These are phyloP conservation scores for Ramularia collo-cygni DNA, from an alignment of 2,329 filamentous ascomycete species.

Conservation along the genomic window DNA sequence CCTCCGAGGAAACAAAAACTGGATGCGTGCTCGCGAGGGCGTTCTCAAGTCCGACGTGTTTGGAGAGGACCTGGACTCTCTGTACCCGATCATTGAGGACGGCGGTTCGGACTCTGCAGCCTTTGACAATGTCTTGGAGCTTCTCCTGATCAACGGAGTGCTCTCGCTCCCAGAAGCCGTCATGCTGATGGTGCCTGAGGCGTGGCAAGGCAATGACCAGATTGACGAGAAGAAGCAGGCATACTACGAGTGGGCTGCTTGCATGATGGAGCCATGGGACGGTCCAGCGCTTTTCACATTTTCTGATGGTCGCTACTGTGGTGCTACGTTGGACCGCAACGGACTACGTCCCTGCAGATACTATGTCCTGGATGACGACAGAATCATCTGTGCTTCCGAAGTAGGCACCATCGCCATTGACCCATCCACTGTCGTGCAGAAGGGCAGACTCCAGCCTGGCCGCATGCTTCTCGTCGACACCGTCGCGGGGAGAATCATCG, in stretches of 20 bases:
- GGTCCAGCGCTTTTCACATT: slow-evolving; percentile 95
- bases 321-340: slow-evolving; percentile 93
- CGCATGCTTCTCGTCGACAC: slow-evolving; percentile 97
- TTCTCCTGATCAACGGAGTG: slow-evolving; percentile 91
- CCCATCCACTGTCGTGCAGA: slow-evolving; percentile 82
- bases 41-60: slow-evolving; percentile 90
- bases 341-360: slow-evolving; percentile 92
- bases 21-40: slow-evolving; percentile 96
- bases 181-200: slow-evolving; percentile 98
- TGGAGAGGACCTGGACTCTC: slow-evolving; percentile 78
- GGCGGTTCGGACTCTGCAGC: slow-evolving; percentile 94
- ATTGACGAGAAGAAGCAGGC: slow-evolving; percentile 95
- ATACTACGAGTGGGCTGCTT: slow-evolving; percentile 98
- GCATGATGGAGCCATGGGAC: slow-evolving; percentile 99
- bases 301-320: slow-evolving; percentile 91
- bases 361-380: slow-evolving; percentile 93
- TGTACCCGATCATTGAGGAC: slow-evolving; percentile 94
- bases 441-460: slow-evolving; percentile 87
- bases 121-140: slow-evolving; percentile 92
- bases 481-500: slow-evolving; percentile 82
- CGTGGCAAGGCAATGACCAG: slow-evolving; percentile 86
- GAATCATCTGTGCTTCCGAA: slow-evolving; percentile 94
- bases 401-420: slow-evolving; percentile 90
- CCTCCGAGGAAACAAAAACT: slow-evolving; percentile 96
- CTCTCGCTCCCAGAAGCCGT: slow-evolving; percentile 91